Percentiles rank a stretch among this genome's conserved stretches.
phyloP scores from a whole-genome alignment of 176 grass and related monocot species.

The Triticum aestivum region IWGSC_CS_RefSeq_v2.1 NC_057812.1:256751194-256751693 shows the following conservation, averaged over 20 bases:
- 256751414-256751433: conserved; percentile 10
- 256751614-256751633: background rate
- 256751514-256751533: conserved; percentile 98
- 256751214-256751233: conserved; percentile 79
- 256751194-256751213: background rate
- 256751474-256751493: conserved; percentile 39
- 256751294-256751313: conserved; percentile 98
- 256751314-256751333: conserved; percentile 96
- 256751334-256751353: conserved; percentile 49
- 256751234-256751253: conserved; percentile 98
- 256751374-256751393: conserved; percentile 8
- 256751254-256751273: conserved; percentile 99
- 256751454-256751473: background rate
- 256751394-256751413: background rate
- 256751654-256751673: background rate
- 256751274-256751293: conserved; percentile 99
- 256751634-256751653: background rate
- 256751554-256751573: conserved; percentile 99
- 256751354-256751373: conserved; percentile 13
- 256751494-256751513: conserved; percentile 99
- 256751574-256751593: conserved; percentile 42
- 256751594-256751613: background rate
- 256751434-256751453: conserved; percentile 8
- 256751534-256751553: conserved; percentile 81
- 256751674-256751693: background rate